Evolutionary conservation across 1,284 basidiomycete species (phyloP), one percentile per base, ranked within the genome.

Genomic region (Omphalotus olearius): DNA sequence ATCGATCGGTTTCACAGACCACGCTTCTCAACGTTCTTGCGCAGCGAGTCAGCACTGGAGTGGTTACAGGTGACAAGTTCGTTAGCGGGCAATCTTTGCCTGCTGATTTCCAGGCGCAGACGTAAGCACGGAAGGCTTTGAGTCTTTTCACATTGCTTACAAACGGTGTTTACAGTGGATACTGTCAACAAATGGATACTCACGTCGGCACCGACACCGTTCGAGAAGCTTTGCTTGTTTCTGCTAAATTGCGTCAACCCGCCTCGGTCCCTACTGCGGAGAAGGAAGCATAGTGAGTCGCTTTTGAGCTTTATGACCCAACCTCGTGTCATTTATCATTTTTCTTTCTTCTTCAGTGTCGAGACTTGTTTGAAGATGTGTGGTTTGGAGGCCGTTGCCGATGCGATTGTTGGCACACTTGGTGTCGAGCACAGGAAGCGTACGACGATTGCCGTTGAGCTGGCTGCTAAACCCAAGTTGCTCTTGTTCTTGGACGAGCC

Each of bases 181-280:
- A 91, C 60, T 80, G 79, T 52, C 86, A 90, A 65, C 88, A 91
- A 66, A 83, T 85, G 72, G 88, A 91, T 65, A 83, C 84, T 0
- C 86, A 89, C 65, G 64, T 84, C 50, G 69, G 79, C 1, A 81
- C 78, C 14, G 68, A 73, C 9, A 88, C 85, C n/a, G 91, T 95
- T 17, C 82, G 91, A 38, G 91, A 95, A 64, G 89, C 91, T 5
- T 72, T 95, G 0, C 69, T 85, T 18, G 92, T 94, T 73, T 88
- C 84, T 11, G 92, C 91, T 0, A 76, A 83, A 59, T 73, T 94
- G 10, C 83, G 91, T 47, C 91, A 94, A 64, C 85, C 88, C 4
- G 66, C 74, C 5, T 70, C 76, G 6, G 79, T 91, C 6, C 72
- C 88, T 4, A 63, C 79, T 41, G 70, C 67, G 14, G 90, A 93